These are phyloP conservation scores for Coniochaeta ligniaria DNA, from an alignment of 2,329 filamentous ascomycete species.

Conservation along the genomic window DNA sequence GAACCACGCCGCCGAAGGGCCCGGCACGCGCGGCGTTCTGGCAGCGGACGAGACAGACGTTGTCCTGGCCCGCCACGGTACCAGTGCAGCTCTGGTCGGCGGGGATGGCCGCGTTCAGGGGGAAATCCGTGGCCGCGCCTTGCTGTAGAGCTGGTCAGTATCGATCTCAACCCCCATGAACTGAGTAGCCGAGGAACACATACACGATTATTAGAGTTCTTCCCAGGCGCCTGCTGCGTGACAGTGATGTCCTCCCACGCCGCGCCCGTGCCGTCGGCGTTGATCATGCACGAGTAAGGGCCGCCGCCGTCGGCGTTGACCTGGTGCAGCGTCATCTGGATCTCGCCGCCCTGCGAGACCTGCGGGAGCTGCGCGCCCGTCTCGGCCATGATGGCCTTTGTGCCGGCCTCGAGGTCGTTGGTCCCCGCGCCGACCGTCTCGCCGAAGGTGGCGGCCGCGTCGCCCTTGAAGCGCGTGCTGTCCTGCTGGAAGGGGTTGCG, in stretches of 20 bases:
- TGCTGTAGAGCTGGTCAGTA: slow-evolving; percentile 16
- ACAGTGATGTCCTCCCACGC: slow-evolving; percentile 48
- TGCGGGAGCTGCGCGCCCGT: slow-evolving; percentile 52
- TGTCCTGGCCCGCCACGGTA: slow-evolving; percentile 48
- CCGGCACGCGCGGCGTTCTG: slow-evolving; percentile 53
- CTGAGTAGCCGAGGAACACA: slow-evolving; percentile 3
- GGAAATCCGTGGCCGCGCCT: slow-evolving; percentile 33
- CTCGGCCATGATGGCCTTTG: slow-evolving; percentile 47
- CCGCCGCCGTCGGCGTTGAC: slow-evolving; percentile 62
- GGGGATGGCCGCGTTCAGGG: slow-evolving; percentile 51
- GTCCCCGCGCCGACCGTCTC: slow-evolving; percentile 49
- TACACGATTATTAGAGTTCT: slow-evolving; percentile 38
- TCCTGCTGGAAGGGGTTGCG: slow-evolving; percentile 59
- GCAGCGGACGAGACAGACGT: slow-evolving; percentile 57
- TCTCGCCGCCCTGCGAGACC: slow-evolving; percentile 45
- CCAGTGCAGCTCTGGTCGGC: slow-evolving; percentile 50
- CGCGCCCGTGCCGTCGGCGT: slow-evolving; percentile 48
- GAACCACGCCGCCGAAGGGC: slow-evolving; percentile 46
- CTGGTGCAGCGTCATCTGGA: slow-evolving; percentile 59
- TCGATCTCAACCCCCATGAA: neutral
- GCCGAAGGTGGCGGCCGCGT: slow-evolving; percentile 43
- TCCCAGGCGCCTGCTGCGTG: slow-evolving; percentile 43
- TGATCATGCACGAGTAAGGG: slow-evolving; percentile 59
- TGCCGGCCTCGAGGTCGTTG: slow-evolving; percentile 51
- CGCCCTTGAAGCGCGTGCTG: slow-evolving; percentile 53